Percentiles rank a stretch among this genome's conserved stretches.
Conservation (phyloP, 1,284 basidiomycete genomes). For the Uromyces viciae-fabae region DNA sequence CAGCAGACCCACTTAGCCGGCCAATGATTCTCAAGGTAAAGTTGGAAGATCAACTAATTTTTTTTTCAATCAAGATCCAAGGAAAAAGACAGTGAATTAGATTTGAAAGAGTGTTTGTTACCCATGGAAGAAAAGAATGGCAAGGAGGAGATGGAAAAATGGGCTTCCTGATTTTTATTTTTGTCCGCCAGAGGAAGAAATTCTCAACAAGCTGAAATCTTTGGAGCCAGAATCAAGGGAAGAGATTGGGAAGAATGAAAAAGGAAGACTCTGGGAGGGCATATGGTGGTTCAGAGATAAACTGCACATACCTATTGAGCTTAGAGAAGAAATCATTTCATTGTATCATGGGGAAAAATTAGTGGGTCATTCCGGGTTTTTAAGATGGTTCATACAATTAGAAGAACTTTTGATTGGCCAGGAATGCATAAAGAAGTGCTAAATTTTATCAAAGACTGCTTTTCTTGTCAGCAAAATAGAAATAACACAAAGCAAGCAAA, state of each 20-base stretch:
- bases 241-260: too few relatives aligned
- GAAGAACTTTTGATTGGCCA: slow-evolving; percentile 5
- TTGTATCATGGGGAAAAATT: not conserved
- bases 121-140: too few relatives aligned
- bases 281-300: not conserved
- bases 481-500: not conserved
- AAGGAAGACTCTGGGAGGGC: too few relatives aligned
- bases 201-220: too few relatives aligned
- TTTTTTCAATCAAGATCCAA: too few relatives aligned
- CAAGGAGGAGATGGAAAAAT: too few relatives aligned
- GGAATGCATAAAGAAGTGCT: not conserved
- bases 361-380: not conserved
- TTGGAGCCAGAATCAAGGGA: too few relatives aligned
- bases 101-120: too few relatives aligned
- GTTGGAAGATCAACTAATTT: not conserved
- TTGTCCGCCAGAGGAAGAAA: too few relatives aligned
- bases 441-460: not conserved
- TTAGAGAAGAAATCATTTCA: not conserved
- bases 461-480: slow-evolving; percentile 26
- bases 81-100: too few relatives aligned
- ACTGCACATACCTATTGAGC: not conserved
- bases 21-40: not conserved
- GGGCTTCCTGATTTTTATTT: too few relatives aligned
- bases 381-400: not conserved
- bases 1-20: not conserved